A percentile compares a stretch with the other conserved stretches of the same genome.
These are phyloP conservation scores for Phyllosticta citrichinensis DNA, from an alignment of 2,329 filamentous ascomycete genomes.

Conservation along the genomic window DNA sequence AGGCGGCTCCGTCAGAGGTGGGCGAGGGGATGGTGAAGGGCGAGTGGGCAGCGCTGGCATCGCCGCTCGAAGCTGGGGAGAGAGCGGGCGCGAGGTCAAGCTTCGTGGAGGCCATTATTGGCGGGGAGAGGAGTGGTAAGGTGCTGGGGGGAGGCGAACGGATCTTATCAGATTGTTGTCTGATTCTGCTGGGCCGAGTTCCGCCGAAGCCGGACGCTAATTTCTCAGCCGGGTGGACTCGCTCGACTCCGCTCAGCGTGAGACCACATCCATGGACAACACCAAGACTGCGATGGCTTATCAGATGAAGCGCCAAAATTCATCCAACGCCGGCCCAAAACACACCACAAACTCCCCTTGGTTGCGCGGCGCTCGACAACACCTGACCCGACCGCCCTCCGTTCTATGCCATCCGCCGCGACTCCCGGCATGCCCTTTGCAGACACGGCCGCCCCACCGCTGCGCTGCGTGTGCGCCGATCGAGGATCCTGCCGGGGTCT, in stretches of 20 bases:
- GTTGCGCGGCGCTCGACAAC: too few relatives aligned
- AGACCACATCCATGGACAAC: background rate
- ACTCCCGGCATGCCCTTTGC: background rate
- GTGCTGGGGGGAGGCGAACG: slow-evolving; percentile 5
- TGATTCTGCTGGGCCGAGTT: slow-evolving; percentile 2
- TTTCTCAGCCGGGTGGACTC: background rate
- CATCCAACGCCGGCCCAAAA: background rate
- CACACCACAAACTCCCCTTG: too few relatives aligned
- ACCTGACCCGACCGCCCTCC: too few relatives aligned
- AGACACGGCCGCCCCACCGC: background rate
- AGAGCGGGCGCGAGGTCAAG: slow-evolving; percentile 9
- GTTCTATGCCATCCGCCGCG: too few relatives aligned
- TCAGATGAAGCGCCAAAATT: background rate
- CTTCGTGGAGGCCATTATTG: slow-evolving; percentile 9
- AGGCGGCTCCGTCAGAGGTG: slow-evolving; percentile 1
- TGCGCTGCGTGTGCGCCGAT: background rate
- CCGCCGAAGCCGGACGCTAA: slow-evolving; percentile 6
- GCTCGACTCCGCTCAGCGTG: background rate
- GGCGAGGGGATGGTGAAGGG: slow-evolving; percentile 9
- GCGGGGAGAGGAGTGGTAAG: background rate
- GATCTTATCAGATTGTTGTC: slow-evolving; percentile 10
- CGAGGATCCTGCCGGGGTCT: background rate
- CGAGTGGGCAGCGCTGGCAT: background rate
- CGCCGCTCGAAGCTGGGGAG: background rate
- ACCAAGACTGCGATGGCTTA: background rate